A percentile compares a stretch with the other conserved stretches of the same genome.
Conservation (phyloP, 495 filamentous ascomycete genomes). For the Chaetomium cochliodes region DNA sequence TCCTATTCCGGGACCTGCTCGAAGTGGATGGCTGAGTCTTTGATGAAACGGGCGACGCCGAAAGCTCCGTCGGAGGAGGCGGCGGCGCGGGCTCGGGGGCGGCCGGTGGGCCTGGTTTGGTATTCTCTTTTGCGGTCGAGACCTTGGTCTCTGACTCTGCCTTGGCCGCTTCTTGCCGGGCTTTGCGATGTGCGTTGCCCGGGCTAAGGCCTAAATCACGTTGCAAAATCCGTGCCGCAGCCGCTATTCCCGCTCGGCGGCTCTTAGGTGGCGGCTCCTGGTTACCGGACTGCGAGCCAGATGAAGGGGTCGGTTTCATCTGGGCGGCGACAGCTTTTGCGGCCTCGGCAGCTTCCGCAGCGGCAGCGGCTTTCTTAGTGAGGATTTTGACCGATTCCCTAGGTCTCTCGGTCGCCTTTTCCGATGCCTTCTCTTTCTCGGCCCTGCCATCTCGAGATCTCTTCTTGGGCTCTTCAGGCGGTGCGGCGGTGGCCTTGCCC, state of each 20-base stretch:
- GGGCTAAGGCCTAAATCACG: conserved; percentile 83
- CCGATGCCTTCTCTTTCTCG: conserved; percentile 45
- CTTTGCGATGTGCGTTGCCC: conserved; percentile 55
- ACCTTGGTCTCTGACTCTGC: conserved; percentile 47
- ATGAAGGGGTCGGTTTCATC: conserved; percentile 31
- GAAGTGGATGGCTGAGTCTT: conserved; percentile 33
- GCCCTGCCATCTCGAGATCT: conserved; percentile 41
- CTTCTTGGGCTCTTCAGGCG: conserved; percentile 55
- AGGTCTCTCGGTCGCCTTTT: conserved; percentile 35
- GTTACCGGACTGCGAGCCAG: conserved; percentile 17
- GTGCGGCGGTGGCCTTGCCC: conserved; percentile 50
- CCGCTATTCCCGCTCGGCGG: conserved; percentile 66
- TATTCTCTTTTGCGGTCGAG: conserved; percentile 39
- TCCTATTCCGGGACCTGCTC: conserved; percentile 29
- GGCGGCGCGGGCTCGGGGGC: conserved; percentile 31
- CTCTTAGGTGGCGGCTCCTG: conserved; percentile 43
- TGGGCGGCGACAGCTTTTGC: conserved; percentile 42
- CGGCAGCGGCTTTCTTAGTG: conserved; percentile 60
- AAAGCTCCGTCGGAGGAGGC: conserved; percentile 26
- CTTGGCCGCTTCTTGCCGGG: conserved; percentile 53
- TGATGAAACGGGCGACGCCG: conserved; percentile 19
- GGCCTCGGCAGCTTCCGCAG: conserved; percentile 50
- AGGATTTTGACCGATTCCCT: conserved; percentile 80
- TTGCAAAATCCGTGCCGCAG: conserved; percentile 81
- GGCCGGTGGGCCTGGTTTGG: conserved; percentile 31